Evolutionary conservation across 2,329 filamentous ascomycete genomes (phyloP).

Genomic region (Paecilomyces formosus): DNA sequence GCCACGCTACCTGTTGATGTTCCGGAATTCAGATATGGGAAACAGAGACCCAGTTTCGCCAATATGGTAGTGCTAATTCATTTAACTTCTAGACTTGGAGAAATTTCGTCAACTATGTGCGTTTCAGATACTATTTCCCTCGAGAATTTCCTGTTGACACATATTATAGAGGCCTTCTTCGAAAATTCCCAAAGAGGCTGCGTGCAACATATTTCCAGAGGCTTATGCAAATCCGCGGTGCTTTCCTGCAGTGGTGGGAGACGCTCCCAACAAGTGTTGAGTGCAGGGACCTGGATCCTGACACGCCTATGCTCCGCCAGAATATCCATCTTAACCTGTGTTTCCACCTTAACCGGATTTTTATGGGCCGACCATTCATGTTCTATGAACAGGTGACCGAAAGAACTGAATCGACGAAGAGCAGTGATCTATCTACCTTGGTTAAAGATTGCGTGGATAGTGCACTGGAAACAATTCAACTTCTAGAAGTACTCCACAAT

Average conservation of each 20-base stretch:
- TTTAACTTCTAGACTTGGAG: constrained; percentile 34
- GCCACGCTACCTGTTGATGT: constrained; percentile 45
- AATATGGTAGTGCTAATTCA: constrained; percentile 43
- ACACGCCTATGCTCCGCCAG: constrained; percentile 37
- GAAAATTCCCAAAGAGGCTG: constrained; percentile 31
- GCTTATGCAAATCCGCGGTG: constrained; percentile 29
- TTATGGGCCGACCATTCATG: constrained; percentile 48
- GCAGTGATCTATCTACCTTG: constrained; percentile 22
- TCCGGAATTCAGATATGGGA: constrained; percentile 35
- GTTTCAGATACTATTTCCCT: constrained; percentile 5
- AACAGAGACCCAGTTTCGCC: constrained; percentile 36
- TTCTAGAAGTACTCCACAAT: constrained; percentile 43
- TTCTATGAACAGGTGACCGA: constrained; percentile 28
- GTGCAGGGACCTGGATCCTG: constrained; percentile 34
- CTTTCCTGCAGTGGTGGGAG: constrained; percentile 36
- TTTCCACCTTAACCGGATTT: constrained; percentile 48
- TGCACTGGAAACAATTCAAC: constrained; percentile 44
- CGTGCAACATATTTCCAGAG: constrained; percentile 34
- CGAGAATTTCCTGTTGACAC: constrained; percentile 5
- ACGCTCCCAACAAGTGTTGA: constrained; percentile 30
- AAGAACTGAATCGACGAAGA: constrained; percentile 24
- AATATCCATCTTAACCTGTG: constrained; percentile 47
- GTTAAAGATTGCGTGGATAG: constrained; percentile 48
- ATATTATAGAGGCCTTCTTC: constrained; percentile 28
- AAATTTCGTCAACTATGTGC: constrained; percentile 35